Evolutionary conservation across 1,139 yeast genomes (phyloP).

Genomic region (Candida glucosophila): DNA sequence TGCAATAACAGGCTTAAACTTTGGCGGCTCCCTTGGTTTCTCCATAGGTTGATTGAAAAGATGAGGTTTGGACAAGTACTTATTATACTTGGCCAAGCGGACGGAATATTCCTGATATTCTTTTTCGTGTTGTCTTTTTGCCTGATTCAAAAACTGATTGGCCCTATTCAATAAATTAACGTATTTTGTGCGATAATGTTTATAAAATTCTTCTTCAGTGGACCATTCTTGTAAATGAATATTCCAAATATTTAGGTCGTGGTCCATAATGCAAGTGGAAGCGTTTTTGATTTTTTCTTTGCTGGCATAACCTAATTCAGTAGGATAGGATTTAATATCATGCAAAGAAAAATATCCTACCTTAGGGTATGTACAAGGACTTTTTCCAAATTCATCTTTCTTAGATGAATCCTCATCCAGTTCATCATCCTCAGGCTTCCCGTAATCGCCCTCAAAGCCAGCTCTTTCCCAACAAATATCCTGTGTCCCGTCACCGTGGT

Average conservation of each 20-base stretch:
- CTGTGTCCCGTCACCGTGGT: conserved; percentile 91
- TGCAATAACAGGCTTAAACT: conserved; percentile 62
- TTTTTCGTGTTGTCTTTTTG: conserved; percentile 37
- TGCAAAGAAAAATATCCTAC: conserved; percentile 82
- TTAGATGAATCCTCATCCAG: conserved; percentile 21
- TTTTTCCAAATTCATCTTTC: conserved; percentile 46
- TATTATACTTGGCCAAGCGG: conserved; percentile 19
- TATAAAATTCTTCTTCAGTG: conserved; percentile 56
- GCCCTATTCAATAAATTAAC: conserved; percentile 60
- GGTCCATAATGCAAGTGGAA: conserved; percentile 73
- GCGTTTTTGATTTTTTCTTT: conserved; percentile 68
- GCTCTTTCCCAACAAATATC: conserved; percentile 82
- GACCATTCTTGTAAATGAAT: conserved; percentile 67
- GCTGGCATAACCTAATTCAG: conserved; percentile 72
- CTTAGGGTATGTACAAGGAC: conserved; percentile 47
- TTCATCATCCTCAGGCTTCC: conserved; percentile 36
- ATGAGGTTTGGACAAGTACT: conserved; percentile 23
- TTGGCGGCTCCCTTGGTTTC: conserved; percentile 32
- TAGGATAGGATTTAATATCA: conserved; percentile 81
- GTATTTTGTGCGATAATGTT: conserved; percentile 55
- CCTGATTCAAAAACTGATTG: conserved; percentile 50
- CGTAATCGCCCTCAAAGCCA: conserved; percentile 47
- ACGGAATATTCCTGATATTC: conserved; percentile 25
- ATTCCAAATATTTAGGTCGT: conserved; percentile 77
- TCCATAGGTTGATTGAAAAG: conserved; percentile 14